Base-by-base conservation (phyloP, 257 asterid species). In the Fraxinus excelsior region DNA sequence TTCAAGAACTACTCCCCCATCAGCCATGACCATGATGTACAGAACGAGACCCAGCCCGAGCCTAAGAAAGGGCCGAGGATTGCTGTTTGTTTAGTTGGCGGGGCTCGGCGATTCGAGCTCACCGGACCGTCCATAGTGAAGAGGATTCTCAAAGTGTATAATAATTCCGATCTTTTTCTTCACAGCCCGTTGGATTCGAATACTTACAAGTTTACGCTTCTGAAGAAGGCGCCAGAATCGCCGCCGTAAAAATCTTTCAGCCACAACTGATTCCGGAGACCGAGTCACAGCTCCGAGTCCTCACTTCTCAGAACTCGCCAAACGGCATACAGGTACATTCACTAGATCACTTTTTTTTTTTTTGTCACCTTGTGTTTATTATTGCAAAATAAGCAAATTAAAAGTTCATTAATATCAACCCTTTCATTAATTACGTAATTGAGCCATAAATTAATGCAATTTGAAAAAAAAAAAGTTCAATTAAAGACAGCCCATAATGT, bases 51-150 rank as follows among this genome's bases (percentile, higher is more conserved):
- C 75, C 18, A 18, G 29, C 5, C 40, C 49, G 49, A 42, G 49
- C 49, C 18, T 53, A 62, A 0, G 51, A 81, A 78, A 5, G 79
- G 82, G 75, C 74, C 97, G 49, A 87, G 91, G 76, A 93, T 96
- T 18, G 99, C 97, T 19, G 97, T 96, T 6, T 96, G 99, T 73
- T 83, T 96, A 86, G 98, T 96, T 28, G 99, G 99, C 25, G 99
- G 99, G 72, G 99, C 99, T 53, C 85, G 99, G 68, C 87, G 98
- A 29, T 96, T 96, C 81, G 99, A 96, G 85, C 91, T 96, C 31
- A 90, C 99, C 13, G 98, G 99, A 0, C 97, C 98, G 14, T 96
- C 98, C 73, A 91, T 96, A 21, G 56, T 96, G 5, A 87, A 87
- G 19, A 88, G 85, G 81, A 82, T 96, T 76, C 92, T 96, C 13